Percentiles rank a stretch among this genome's conserved stretches.
Evolutionary conservation across 2,329 filamentous ascomycete genomes (phyloP).

Genomic region (Aquanectria penicillioides): DNA sequence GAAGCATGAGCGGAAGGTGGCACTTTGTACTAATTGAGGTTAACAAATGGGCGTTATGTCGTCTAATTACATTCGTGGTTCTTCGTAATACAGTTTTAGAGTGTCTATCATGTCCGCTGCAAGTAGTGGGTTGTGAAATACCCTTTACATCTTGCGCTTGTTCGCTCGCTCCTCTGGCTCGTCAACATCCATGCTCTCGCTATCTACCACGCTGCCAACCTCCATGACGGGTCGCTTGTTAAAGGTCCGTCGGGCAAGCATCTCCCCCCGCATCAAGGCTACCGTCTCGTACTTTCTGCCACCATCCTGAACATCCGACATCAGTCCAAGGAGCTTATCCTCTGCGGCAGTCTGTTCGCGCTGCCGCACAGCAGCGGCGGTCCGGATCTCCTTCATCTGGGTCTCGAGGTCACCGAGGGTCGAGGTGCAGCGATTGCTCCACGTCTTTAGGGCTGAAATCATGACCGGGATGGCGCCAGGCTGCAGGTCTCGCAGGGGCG

Average conservation of each 20-base stretch:
- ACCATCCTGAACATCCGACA: slow-evolving; percentile 58
- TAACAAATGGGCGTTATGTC: slow-evolving; percentile 36
- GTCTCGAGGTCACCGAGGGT: slow-evolving; percentile 80
- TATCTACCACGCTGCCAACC: slow-evolving; percentile 53
- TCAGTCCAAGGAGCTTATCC: slow-evolving; percentile 57
- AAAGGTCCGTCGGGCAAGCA: slow-evolving; percentile 37
- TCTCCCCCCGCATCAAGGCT: slow-evolving; percentile 36
- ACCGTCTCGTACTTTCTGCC: slow-evolving; percentile 45
- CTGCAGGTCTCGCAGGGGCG: slow-evolving; percentile 85
- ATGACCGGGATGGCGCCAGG: slow-evolving; percentile 77
- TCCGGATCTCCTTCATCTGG: slow-evolving; percentile 75
- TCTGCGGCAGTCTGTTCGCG: slow-evolving; percentile 60
- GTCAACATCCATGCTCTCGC: slow-evolving; percentile 67
- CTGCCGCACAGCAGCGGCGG: slow-evolving; percentile 63
- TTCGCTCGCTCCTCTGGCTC: slow-evolving; percentile 61
- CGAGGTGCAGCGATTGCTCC: slow-evolving; percentile 80
- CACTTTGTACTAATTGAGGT: slow-evolving; percentile 32
- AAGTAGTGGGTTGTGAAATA: no score
- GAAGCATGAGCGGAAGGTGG: slow-evolving; percentile 14
- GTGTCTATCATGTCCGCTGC: slow-evolving; percentile 13
- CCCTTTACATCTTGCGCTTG: slow-evolving; percentile 61
- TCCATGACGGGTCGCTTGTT: slow-evolving; percentile 55
- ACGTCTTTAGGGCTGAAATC: slow-evolving; percentile 74
- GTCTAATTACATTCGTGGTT: slow-evolving; percentile 42
- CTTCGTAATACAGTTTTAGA: slow-evolving; percentile 40